Base-by-base conservation (phyloP, 176 grass and related monocot genomes). In the Stipa capillata region DNA sequence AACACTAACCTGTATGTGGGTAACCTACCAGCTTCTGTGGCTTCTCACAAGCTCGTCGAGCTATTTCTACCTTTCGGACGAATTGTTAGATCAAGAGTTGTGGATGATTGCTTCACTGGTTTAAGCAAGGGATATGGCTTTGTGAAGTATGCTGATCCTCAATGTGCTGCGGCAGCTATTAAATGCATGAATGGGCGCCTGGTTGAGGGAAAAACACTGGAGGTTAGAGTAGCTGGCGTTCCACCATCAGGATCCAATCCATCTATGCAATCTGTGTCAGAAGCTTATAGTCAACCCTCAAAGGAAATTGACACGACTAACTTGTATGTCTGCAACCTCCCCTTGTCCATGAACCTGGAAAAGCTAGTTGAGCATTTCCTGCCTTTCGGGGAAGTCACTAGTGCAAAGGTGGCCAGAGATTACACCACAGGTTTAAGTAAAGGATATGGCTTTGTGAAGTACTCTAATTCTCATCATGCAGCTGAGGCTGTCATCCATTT, bases 361-460 rank as follows among this genome's bases (percentile, higher is more conserved):
- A 86, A 76, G 50, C 47, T 92, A 55, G 64, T 35, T n/a, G 33
- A 84, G 15, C 74, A 89, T 63, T 92, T 92, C 66, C 60, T n/a
- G 50, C 83, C 86, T 75, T 89, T 83, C 25, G 90, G 90, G 76
- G 21, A 85, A 73, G 80, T 92, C 33, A 76, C 54, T 79, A 41
- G 42, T 86, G 70, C 87, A 76, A 85, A 39, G 50, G 79, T 92
- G 23, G 65, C 58, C 44, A 92, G 53, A 45, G 90, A 92, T 79
- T 51, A 77, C 24, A 32, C 44, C 3, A 53, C 90, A 33, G 90
- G 83, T 27, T 36, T 86, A 77, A 83, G 83, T 44, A 89, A 89
- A 83, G 90, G 90, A 47, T 89, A 89, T 72, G 90, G 90, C 48
- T 92, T 86, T 77, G 90, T 89, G 52, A 74, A 89, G 32, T 92